Evolutionary conservation across 345 rosid genomes (phyloP), one percentile per base, ranked within the genome.

Genomic region (Erucastrum elatum): DNA sequence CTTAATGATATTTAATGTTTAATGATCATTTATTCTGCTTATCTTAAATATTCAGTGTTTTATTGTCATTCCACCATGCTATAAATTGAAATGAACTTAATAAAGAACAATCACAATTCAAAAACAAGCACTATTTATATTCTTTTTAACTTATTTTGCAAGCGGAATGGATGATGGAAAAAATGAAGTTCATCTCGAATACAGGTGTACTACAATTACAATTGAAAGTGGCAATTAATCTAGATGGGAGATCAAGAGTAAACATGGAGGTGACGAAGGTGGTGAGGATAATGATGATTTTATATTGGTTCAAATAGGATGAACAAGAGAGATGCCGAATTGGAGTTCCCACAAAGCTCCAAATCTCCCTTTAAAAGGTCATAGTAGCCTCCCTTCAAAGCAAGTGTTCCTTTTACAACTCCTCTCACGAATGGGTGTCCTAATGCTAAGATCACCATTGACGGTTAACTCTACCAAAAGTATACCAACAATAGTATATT

Each of bases 331-430:
- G 66, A 88, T 80, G 74, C 82, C 79, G 66, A 81, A 94, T 1
- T 92, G 84, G 60, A 87, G 96, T 75, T 77, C 88, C 98, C 98
- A 95, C 98, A 95, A 1, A 88, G 86, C 85, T 90, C 87, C 61
- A 91, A 93, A 30, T 67, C 49, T 11, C 91, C 91, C 9, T 85
- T 72, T 6, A 92, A 34, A 34, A 21, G 21, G 21, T 21, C 21
- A 21, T 21, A 21, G 21, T 21, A 21, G 21, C 21, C 21, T 21
- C 21, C 21, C 21, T 21, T 21, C 21, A 21, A 21, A 21, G 21
- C 21, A 21, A 21, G 21, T 21, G 21, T 21, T 21, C 21, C 21
- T 21, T 21, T 21, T 21, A 21, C 21, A 21, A 21, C 21, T 21
- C 21, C 21, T 21, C 21, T 21, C 21, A 21, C 21, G 21, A 21